A percentile compares a stretch with the other conserved stretches of the same genome.
Evolutionary conservation across 495 filamentous ascomycete species (phyloP).

Genomic region (Penicillium bovifimosum): DNA sequence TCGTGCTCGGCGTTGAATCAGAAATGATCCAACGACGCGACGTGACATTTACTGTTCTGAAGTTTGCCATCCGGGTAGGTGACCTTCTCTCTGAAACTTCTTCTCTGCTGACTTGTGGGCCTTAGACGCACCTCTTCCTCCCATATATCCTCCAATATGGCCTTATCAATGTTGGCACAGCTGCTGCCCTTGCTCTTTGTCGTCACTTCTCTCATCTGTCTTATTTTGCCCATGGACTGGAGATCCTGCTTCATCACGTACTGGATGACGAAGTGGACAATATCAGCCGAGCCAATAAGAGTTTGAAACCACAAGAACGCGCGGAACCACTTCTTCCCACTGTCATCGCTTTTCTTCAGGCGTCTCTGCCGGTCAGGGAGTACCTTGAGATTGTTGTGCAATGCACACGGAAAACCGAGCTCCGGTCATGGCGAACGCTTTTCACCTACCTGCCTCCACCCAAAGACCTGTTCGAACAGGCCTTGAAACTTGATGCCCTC

Average conservation of each 20-base stretch:
- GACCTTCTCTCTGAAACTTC: neutral
- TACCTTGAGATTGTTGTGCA: conserved; percentile 96
- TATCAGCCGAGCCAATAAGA: conserved; percentile 53
- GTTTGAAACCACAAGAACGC: conserved; percentile 22
- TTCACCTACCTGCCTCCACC: conserved; percentile 87
- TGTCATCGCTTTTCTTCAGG: conserved; percentile 78
- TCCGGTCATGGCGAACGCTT: conserved; percentile 89
- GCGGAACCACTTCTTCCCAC: conserved; percentile 71
- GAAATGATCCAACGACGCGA: conserved; percentile 90
- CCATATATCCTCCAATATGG: conserved; percentile 78
- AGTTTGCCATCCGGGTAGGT: conserved; percentile 73
- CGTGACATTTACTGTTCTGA: conserved; percentile 78
- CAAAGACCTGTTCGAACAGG: conserved; percentile 86
- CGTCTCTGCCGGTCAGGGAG: conserved; percentile 64
- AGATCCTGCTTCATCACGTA: conserved; percentile 88
- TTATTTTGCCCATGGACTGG: conserved; percentile 89
- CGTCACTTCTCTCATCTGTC: conserved; percentile 76
- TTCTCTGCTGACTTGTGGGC: conserved; percentile 14
- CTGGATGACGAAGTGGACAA: conserved; percentile 91
- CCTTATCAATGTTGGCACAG: conserved; percentile 62
- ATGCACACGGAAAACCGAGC: conserved; percentile 95
- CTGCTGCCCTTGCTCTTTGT: conserved; percentile 70
- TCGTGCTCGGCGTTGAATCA: conserved; percentile 84
- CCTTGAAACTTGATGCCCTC: conserved; percentile 71
- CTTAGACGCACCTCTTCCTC: conserved; percentile 80